Conservation (phyloP, 768 basidiomycete genomes). For the Dictyophora rubrovolvata region DNA sequence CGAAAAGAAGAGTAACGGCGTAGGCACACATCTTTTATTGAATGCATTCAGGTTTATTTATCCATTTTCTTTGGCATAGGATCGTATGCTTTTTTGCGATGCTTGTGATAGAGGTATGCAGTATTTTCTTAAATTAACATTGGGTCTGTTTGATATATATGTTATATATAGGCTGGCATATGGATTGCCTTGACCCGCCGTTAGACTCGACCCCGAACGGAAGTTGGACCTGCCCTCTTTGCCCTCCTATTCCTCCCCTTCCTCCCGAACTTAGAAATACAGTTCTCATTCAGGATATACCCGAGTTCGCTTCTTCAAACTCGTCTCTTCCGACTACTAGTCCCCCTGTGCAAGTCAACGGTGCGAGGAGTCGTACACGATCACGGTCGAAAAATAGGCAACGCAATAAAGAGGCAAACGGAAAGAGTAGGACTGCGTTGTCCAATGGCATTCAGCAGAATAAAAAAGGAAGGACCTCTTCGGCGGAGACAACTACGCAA, state of each 20-base stretch:
- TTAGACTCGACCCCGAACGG: conserved; percentile 64
- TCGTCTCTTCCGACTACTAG: conserved; percentile 15
- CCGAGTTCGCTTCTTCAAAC: not conserved
- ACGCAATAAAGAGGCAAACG: not conserved
- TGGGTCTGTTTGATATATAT: conserved; percentile 1
- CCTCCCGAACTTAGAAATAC: not conserved
- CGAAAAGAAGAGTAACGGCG: conserved; percentile 76
- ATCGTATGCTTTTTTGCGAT: conserved; percentile 83
- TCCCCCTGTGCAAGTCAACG: conserved; percentile 12
- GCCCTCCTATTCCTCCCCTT: conserved; percentile 24
- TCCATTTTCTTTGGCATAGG: conserved; percentile 33
- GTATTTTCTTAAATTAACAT: conserved; percentile 3
- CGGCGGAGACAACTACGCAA: conserved; percentile 11
- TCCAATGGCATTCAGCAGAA: no score
- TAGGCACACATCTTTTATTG: conserved; percentile 31
- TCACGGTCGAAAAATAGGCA: not conserved
- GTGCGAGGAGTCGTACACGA: conserved; percentile 11
- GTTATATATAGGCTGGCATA: conserved; percentile 60
- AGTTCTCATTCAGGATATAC: no score
- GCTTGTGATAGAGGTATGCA: conserved; percentile 77
- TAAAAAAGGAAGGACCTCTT: conserved; percentile 11
- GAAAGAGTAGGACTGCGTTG: conserved; percentile 6
- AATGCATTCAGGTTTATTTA: conserved; percentile 8
- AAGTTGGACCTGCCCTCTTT: conserved; percentile 65
- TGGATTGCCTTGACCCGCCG: conserved; percentile 68